Evolutionary conservation across 805 yeast species (phyloP), one percentile per base, ranked within the genome.

Genomic region (Scheffersomyces spartinae): DNA sequence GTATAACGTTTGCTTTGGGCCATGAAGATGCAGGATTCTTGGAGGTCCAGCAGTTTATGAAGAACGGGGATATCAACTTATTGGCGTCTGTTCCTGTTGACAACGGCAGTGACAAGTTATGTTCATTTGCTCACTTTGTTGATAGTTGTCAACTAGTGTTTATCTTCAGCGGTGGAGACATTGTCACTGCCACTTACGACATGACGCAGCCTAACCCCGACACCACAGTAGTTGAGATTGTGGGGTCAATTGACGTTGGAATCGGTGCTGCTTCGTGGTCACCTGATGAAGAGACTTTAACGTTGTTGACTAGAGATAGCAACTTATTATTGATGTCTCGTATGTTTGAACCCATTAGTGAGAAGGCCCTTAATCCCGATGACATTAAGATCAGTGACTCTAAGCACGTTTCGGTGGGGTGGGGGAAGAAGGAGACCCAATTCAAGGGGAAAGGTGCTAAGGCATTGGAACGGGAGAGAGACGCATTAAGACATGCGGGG

Each of bases 391-490:
- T 58, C 20, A 53, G 71, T 25, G 57, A 63, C 17, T 75, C 85
- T 2, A 76, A 74, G 37, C 95, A 91, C 45, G 95, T 91, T 18
- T 77, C 88, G 15, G 95, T 91, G 21, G 99, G 99, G 14, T 91
- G 99, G 99, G 99, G 99, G 44, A 81, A 79, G 34, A 76, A 78
- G 38, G 97, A 88, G 49, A 91, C 99, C 0, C 99, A 91, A 54
- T 91, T 91, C 51, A 74, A 79, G 51, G 99, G 99, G 26, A 76
- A 70, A 43, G 98, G 98, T 35, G 91, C 81, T 16, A 77, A 76
- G 41, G 84, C 80, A 6, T 44, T 70, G 32, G 93, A 80, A 52
- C 66, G 88, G 51, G 79, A 68, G 38, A 52, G 56, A 29, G 47
- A 46, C 26, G 68, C 73, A 3, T 50, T 69, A 61, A 74, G 42